Evolutionary conservation across 2,329 filamentous ascomycete species (phyloP), one percentile per base, ranked within the genome.

Genomic region (Mariannaea elegans): DNA sequence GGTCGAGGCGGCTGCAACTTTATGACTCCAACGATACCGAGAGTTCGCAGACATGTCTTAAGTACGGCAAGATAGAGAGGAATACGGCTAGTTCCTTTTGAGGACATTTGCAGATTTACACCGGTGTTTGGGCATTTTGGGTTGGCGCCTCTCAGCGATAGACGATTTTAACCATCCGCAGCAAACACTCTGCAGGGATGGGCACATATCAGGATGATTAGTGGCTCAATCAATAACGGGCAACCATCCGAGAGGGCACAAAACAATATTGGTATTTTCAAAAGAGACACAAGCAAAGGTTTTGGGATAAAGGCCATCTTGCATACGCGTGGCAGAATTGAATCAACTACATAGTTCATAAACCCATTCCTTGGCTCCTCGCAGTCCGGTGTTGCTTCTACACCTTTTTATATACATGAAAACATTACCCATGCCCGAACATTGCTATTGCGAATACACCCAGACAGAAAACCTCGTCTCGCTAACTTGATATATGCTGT

Each of bases 1-100:
- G 8, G 80, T 85, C n/a, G 85, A 86, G 68, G 88, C 87, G 7
- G 85, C 85, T 21, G 77, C 82, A 48, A 82, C 82, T 31, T 77
- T 87, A 76, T 84, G 77, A 65, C 63, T 50, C 39, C 41, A 21
- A 32, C 34, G 31, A 49, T 44, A 54, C 13, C 27, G 21, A 32
- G 7, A 18, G 18, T 31, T n/a, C 14, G 31, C 34, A 21, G 13
- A 24, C 21, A 6, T 38, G n/a, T 12, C 14, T 23, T 23, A 46
- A 55, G 45, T 23, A 29, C 31, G 46, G 29, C 19, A 59, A 47
- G 39, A 19, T 50, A 54, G 19, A 52, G 31, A 29, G 14, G 52
- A 21, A 50, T 23, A 42, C 56, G 39, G n/a, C 9, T 36, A n/a
- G 21, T 32, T 36, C 32, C 34, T 18, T 31, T 34, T 36, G 23